Evolutionary conservation across 1,284 basidiomycete genomes (phyloP), one percentile per base, ranked within the genome.

Genomic region (Ganoderma meredithae): DNA sequence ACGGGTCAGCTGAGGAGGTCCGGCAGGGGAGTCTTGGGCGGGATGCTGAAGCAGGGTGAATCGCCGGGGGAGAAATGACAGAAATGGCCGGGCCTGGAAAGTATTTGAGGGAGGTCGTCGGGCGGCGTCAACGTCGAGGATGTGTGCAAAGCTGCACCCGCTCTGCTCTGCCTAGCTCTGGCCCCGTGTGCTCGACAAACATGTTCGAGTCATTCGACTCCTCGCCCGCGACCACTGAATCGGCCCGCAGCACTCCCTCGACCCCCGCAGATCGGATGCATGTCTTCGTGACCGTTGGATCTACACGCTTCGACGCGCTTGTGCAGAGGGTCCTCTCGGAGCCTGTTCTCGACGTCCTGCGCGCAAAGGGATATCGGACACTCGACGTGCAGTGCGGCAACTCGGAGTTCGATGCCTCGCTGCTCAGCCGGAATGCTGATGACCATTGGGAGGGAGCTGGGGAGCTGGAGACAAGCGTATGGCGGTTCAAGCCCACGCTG

Each of bases 271-370:
- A 40, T 52, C 65, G 53, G 44, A 91, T 91, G 89, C 85, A 84
- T 72, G 90, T 86, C 61, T 90, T 98, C 77, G 86, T 96, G 69
- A 97, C 96, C 1, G 93, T 98, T 61, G 96, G 96, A 67, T 96
- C 95, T n/a, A 97, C 96, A 39, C 83, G 84, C 71, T 98, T 97
- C 82, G 90, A 94, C 76, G 79, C 83, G 6, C 88, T 98, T 69
- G 88, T 94, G 63, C 81, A 88, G 72, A 80, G 84, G n/a, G 83
- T 86, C 39, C 83, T 96, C 65, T 88, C 88, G 9, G 79, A 84
- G 3, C 72, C 82, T 8, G 85, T 92, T 25, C 83, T 95, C 49
- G 73, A 81, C 27, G 81, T 82, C 52, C 83, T 97, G 56, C 79
- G 76, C 22, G 60, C 72, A 6, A 86, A 84, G 66, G 91, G 90